Evolutionary conservation across 2,329 filamentous ascomycete genomes (phyloP), one percentile per base, ranked within the genome.

Genomic region (Torrubiella hemipterigena): DNA sequence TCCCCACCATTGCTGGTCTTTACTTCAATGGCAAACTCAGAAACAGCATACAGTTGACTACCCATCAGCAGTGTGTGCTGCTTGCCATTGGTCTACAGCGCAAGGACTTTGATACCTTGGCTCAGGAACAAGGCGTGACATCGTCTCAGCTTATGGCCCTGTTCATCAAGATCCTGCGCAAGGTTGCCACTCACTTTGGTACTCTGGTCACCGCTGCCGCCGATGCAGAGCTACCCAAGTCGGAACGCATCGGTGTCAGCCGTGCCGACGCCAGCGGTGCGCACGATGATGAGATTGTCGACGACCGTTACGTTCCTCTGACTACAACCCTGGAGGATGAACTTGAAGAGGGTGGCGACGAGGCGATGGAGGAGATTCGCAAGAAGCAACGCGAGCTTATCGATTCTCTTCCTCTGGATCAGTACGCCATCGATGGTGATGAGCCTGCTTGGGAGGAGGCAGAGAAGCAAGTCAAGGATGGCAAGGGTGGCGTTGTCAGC

Each of bases 161-260:
- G 81, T 96, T 98, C 56, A 84, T 94, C 54, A 98, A 98, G 65
- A 81, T 94, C 38, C 69, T 95, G 37, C 76, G 86, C 42, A 96
- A 96, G 61, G 70, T 94, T 23, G 81, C 81, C 3, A 67, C 71
- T 3, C 73, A 87, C 50, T 91, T 98, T 57, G 73, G 77, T 19
- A 62, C 67, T 4, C 58, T 96, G 1, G 68, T 95, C 3, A 73
- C 85, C 25, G 75, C 73, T 4, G 85, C 83, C 0, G 77, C 80
- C 9, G 77, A 74, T 34, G 72, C 75, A 2, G 65, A 73, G 28
- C 61, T 87, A 45, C 79, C 80, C 4, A 59, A 63, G 27, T 54
- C 66, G 3, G 64, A 71, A 42, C 63, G 54, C 30, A 60, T 74
- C 7, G 75, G 72, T 11, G 70, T 76, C 10, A 74, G 67, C 32